phyloP scores from a whole-genome alignment of 768 basidiomycete genomes.

The Psilocybe cyanescens region DNA sequence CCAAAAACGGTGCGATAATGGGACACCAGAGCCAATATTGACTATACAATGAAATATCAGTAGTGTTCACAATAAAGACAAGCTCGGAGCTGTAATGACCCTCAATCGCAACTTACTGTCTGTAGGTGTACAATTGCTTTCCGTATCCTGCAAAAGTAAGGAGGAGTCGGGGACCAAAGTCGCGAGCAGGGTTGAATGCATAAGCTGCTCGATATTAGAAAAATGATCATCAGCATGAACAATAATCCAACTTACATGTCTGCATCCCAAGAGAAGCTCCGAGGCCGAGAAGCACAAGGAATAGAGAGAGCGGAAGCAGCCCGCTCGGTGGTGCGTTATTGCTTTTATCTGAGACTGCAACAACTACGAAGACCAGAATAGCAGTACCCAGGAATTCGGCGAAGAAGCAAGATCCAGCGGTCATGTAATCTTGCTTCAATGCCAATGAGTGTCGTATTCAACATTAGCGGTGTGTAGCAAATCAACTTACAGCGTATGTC shows the following conservation, averaged over 20 bases:
- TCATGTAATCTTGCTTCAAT: slow-evolving; percentile 22
- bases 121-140: slow-evolving; percentile 41
- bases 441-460: neutral
- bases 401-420: slow-evolving; percentile 41
- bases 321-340: slow-evolving; percentile 47
- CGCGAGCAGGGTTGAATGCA: slow-evolving; percentile 73
- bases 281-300: slow-evolving; percentile 61
- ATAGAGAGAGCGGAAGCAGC: slow-evolving; percentile 57
- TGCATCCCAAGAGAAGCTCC: slow-evolving; percentile 63
- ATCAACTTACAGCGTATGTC: slow-evolving; percentile 4
- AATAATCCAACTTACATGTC: slow-evolving; percentile 39
- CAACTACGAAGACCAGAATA: slow-evolving; percentile 55
- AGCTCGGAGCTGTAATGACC: neutral
- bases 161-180: slow-evolving; percentile 66
- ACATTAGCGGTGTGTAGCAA: neutral
- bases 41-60: slow-evolving; percentile 29
- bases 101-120: slow-evolving; percentile 39
- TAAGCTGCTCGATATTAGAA: slow-evolving; percentile 39
- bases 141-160: slow-evolving; percentile 78
- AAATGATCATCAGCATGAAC: neutral
- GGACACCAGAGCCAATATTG: slow-evolving; percentile 83
- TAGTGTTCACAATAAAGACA: neutral
- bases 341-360: slow-evolving; percentile 58
- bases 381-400: slow-evolving; percentile 59
- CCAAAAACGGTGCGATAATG: slow-evolving; percentile 59